Evolutionary conservation across 495 filamentous ascomycete genomes (phyloP), one percentile per base, ranked within the genome.

Genomic region (Mycothermus thermophilus): DNA sequence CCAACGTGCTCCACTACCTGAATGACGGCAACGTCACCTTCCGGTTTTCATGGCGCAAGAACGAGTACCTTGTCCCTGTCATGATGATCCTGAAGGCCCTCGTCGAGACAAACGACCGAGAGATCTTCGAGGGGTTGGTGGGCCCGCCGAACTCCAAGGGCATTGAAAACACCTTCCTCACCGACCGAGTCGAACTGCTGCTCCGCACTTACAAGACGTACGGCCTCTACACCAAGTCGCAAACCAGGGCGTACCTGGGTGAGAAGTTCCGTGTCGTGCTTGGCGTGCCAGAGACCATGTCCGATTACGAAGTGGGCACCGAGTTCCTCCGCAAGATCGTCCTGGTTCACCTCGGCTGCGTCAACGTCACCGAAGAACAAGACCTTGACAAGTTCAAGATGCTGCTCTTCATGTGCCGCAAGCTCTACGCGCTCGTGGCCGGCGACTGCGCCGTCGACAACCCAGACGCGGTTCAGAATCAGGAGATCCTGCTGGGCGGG

Each of bases 1-100:
- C 88, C 8, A 96, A 95, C 46, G 85, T 93, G 16, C 68, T 97
- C 16, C 90, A 97, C 57, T 97, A 95, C 59, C 75, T 95, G 30
- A 79, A 67, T 41, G 88, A 96, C 57, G 90, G 90, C 42, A 95
- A 94, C 55, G 74, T 95, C 40, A 94, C 81, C 2, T 93, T 97
- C 64, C 73, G 90, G 25, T 96, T 97, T 59, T 94, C 88, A 1
- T 97, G 90, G 90, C 70, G 88, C 42, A 97, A 97, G 66, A 83
- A 83, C 43, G 90, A 96, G 60, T 97, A 80, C 51, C 69, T 95
- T 15, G 70, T 97, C 10, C 90, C 90, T 12, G 81, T 84, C 40
- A 77, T 94, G 71, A 95, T 97, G 90, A 73, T 95, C 10, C 58
- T 97, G 41, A 96, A 95, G 63, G 90, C 90, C 2, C 69, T 97